Percentiles rank a stretch among this genome's conserved stretches.
phyloP scores from a whole-genome alignment of 169 alveolate genomes.

The Fabrea salina region DNA sequence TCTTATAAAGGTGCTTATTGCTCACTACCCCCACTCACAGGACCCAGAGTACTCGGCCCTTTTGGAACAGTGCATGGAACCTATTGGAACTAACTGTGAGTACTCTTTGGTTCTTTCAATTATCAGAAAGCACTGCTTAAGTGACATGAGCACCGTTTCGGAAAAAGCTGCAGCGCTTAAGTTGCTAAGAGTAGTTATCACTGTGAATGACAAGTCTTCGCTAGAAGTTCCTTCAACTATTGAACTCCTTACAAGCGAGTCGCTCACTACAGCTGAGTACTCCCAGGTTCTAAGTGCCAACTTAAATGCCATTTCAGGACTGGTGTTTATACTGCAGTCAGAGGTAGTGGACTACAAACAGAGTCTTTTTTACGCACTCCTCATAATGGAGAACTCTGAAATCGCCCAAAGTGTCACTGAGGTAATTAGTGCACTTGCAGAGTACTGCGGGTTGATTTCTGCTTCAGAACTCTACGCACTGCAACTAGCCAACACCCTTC shows the following conservation, averaged over 20 bases:
- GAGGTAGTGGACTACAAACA: too few relatives aligned
- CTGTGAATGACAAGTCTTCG: too few relatives aligned
- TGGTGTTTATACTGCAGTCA: too few relatives aligned
- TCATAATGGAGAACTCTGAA: background rate
- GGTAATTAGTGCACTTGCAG: conserved; percentile 53
- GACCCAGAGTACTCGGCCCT: background rate
- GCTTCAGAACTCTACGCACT: conserved; percentile 62
- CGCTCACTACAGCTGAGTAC: too few relatives aligned
- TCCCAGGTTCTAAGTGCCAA: too few relatives aligned
- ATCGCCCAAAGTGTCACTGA: conserved; percentile 39
- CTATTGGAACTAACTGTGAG: background rate
- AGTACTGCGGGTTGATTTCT: conserved; percentile 52
- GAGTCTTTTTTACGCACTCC: background rate
- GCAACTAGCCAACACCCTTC: conserved; percentile 60
- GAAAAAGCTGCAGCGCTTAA: conserved; percentile 21
- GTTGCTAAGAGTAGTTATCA: background rate
- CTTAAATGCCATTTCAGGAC: too few relatives aligned
- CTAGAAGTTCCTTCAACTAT: too few relatives aligned
- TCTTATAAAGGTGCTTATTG: background rate
- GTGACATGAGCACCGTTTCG: background rate
- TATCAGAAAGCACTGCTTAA: background rate
- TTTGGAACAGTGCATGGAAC: background rate
- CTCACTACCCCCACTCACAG: background rate
- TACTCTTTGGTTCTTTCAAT: background rate
- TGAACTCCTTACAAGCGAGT: too few relatives aligned